These are phyloP conservation scores for Melanogaster broomeanus DNA, from an alignment of 768 basidiomycete genomes.

Conservation along the genomic window DNA sequence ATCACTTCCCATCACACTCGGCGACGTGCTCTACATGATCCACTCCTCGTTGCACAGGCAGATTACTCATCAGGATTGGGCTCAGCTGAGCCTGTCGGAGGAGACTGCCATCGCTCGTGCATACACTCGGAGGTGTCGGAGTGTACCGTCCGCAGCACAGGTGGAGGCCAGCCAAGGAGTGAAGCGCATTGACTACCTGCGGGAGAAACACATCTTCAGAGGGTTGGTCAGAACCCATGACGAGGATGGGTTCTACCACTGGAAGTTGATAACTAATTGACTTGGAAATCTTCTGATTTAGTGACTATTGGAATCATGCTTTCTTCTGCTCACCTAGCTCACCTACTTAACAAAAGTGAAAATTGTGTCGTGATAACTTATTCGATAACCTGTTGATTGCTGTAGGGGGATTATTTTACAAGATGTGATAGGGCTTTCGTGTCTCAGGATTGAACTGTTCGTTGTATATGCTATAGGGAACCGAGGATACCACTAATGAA, in stretches of 20 bases:
- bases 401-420: neutral
- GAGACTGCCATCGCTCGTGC: constrained; percentile 36
- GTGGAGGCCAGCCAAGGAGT: constrained; percentile 40
- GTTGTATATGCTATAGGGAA: too few relatives aligned
- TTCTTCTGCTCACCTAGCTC: neutral
- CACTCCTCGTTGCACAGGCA: constrained; percentile 47
- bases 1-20: constrained; percentile 50
- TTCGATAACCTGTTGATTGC: neutral
- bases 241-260: constrained; percentile 30
- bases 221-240: constrained; percentile 36
- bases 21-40: constrained; percentile 57
- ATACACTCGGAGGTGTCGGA: constrained; percentile 37
- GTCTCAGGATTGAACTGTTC: too few relatives aligned
- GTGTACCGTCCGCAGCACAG: constrained; percentile 29
- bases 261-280: constrained; percentile 27
- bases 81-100: constrained; percentile 22
- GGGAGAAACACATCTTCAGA: constrained; percentile 36
- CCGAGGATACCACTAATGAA: too few relatives aligned
- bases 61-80: constrained; percentile 40
- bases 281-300: neutral
- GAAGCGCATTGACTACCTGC: constrained; percentile 41
- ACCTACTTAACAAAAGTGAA: neutral
- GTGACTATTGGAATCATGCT: neutral
- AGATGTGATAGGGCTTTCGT: too few relatives aligned
- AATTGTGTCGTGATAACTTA: neutral